These are phyloP conservation scores for Choiromyces venosus DNA, from an alignment of 495 filamentous ascomycete genomes.

Conservation along the genomic window DNA sequence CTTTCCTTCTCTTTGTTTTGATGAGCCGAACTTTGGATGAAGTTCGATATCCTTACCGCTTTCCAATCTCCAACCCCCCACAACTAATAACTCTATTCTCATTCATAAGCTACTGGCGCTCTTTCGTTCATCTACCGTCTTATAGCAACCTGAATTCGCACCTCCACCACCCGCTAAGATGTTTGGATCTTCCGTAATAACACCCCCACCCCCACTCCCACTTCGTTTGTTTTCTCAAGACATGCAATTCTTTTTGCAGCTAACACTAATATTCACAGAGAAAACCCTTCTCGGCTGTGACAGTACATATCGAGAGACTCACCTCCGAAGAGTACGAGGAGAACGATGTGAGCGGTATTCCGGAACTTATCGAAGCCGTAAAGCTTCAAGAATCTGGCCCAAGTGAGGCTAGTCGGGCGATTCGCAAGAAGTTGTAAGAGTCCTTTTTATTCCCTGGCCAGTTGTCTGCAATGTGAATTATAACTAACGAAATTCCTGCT, in stretches of 20 bases:
- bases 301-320: slow-evolving; percentile 86
- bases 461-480: not conserved
- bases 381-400: slow-evolving; percentile 84
- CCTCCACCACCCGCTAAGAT: slow-evolving; percentile 8
- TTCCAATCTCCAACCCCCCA: not conserved
- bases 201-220: not conserved
- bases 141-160: not conserved
- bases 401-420: slow-evolving; percentile 80
- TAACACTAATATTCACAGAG: slow-evolving; percentile 49
- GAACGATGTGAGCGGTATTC: slow-evolving; percentile 84
- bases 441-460: not conserved
- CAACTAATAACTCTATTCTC: not conserved
- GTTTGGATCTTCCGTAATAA: slow-evolving; percentile 36
- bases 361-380: slow-evolving; percentile 89
- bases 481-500: slow-evolving; percentile 4
- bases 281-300: slow-evolving; percentile 91
- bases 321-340: slow-evolving; percentile 85
- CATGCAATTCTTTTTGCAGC: not conserved
- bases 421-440: slow-evolving; percentile 88
- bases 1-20: not conserved
- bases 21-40: not conserved
- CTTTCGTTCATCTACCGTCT: not conserved
- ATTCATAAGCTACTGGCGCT: not conserved
- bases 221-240: not conserved
- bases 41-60: not conserved